Percentiles rank a stretch among this genome's conserved stretches.
Conservation (phyloP, 148 eudicot species). For the Fagopyrum homotropicum region DNA sequence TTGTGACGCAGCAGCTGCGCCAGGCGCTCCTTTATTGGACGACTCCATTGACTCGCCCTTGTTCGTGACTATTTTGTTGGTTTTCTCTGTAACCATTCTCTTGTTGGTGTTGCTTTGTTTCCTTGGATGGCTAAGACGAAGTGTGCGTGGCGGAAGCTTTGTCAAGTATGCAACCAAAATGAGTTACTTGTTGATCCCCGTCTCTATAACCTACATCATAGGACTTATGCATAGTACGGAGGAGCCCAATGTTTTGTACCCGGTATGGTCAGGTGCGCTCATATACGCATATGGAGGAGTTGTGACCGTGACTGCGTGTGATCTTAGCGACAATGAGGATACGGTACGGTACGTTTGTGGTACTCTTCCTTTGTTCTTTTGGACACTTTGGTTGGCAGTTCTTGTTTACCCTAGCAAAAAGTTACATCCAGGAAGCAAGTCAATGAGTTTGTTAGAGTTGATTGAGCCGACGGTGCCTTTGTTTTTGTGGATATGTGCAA, state of each 20-base stretch:
- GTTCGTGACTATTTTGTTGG: neutral
- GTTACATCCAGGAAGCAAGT: too few species aligned
- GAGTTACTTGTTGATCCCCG: neutral
- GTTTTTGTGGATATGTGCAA: neutral
- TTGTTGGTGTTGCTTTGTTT: neutral
- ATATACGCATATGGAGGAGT: neutral
- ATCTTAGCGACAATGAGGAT: neutral
- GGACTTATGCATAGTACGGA: too few species aligned
- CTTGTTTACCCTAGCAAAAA: too few species aligned
- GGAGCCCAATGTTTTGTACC: too few species aligned
- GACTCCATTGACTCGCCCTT: too few species aligned
- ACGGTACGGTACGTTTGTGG: neutral
- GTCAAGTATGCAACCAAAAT: neutral
- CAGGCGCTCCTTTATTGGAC: too few species aligned
- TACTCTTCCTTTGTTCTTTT: neutral
- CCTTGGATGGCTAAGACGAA: neutral
- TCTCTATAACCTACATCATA: conserved; percentile 1
- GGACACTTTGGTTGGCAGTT: neutral
- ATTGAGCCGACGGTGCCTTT: neutral
- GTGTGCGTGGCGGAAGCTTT: neutral
- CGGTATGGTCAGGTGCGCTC: too few species aligned
- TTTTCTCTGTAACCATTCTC: neutral
- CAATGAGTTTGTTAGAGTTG: too few species aligned
- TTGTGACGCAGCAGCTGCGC: too few species aligned
- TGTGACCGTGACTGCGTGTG: neutral